phyloP scores from a whole-genome alignment of 2,329 filamentous ascomycete species.

The Xylaria polymorpha region DNA sequence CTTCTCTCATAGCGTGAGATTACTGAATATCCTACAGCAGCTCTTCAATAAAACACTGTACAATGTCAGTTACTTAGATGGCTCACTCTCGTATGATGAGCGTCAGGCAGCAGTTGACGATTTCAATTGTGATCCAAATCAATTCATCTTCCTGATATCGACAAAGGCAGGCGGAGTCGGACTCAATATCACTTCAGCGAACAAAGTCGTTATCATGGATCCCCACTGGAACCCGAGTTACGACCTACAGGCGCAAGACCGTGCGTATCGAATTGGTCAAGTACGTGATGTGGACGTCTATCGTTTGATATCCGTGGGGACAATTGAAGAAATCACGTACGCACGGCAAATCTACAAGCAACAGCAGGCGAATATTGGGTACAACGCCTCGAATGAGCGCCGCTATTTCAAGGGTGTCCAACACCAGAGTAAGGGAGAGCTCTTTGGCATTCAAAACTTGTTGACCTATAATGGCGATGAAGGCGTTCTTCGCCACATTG shows the following conservation, averaged over 20 bases:
- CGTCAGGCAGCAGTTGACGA: constrained; percentile 85
- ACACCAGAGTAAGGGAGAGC: constrained; percentile 89
- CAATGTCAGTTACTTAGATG: constrained; percentile 91
- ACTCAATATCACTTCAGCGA: constrained; percentile 95
- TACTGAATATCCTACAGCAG: constrained; percentile 85
- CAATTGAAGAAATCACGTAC: constrained; percentile 97
- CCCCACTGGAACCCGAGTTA: constrained; percentile 98
- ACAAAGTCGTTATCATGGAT: constrained; percentile 97
- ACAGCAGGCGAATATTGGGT: constrained; percentile 97
- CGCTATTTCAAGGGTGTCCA: constrained; percentile 97
- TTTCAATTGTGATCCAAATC: constrained; percentile 87
- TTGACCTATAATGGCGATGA: constrained; percentile 84
- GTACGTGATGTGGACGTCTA: constrained; percentile 94
- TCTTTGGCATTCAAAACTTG: constrained; percentile 90
- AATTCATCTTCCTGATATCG: constrained; percentile 96
- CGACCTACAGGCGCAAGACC: constrained; percentile 94
- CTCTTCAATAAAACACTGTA: constrained; percentile 91
- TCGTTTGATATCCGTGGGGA: constrained; percentile 87
- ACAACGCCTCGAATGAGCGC: constrained; percentile 90
- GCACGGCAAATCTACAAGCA: constrained; percentile 98
- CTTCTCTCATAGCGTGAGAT: constrained; percentile 90
- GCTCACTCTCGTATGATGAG: constrained; percentile 83
- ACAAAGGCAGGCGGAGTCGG: constrained; percentile 94
- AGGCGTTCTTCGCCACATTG: constrained; percentile 89
- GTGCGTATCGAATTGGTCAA: constrained; percentile 96